Evolutionary conservation across 2,329 filamentous ascomycete species (phyloP).

Genomic region (Cercospora berteroae): DNA sequence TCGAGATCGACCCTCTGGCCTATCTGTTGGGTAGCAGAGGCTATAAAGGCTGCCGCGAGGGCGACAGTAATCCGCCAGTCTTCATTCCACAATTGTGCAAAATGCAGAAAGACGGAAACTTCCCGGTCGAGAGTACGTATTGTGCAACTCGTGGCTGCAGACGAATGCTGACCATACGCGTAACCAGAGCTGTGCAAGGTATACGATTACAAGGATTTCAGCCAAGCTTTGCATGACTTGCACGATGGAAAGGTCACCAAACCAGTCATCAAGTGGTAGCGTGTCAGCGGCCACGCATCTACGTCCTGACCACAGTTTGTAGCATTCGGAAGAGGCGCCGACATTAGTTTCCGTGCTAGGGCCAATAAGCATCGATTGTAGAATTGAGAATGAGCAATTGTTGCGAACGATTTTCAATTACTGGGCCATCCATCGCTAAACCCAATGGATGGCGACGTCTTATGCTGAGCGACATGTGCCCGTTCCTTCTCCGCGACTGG

Average conservation of each 20-base stretch:
- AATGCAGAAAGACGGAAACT: conserved; percentile 22
- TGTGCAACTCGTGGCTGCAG: background rate
- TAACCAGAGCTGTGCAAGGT: conserved; percentile 19
- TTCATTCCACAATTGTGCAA: conserved; percentile 22
- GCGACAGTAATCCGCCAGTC: conserved; percentile 18
- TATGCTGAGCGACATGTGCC: background rate
- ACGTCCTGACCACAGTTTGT: background rate
- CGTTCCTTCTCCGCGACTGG: background rate
- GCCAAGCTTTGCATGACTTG: conserved; percentile 21
- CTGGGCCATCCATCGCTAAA: conserved; percentile 14
- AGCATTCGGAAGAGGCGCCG: background rate
- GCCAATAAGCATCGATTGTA: background rate
- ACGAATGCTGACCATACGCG: background rate
- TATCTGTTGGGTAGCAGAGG: conserved; percentile 19
- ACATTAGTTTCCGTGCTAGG: background rate
- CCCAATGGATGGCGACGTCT: conserved; percentile 3
- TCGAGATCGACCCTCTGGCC: conserved; percentile 19
- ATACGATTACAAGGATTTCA: conserved; percentile 26
- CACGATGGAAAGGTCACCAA: conserved; percentile 22
- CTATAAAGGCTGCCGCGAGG: conserved; percentile 22
- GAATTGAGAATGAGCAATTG: background rate
- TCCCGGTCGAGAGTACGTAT: conserved; percentile 23
- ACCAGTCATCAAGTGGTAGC: conserved; percentile 24
- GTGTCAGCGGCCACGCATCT: background rate
- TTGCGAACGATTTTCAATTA: background rate